Conservation (phyloP, 2,329 filamentous ascomycete species). For the Colletotrichum orchidophilum region DNA sequence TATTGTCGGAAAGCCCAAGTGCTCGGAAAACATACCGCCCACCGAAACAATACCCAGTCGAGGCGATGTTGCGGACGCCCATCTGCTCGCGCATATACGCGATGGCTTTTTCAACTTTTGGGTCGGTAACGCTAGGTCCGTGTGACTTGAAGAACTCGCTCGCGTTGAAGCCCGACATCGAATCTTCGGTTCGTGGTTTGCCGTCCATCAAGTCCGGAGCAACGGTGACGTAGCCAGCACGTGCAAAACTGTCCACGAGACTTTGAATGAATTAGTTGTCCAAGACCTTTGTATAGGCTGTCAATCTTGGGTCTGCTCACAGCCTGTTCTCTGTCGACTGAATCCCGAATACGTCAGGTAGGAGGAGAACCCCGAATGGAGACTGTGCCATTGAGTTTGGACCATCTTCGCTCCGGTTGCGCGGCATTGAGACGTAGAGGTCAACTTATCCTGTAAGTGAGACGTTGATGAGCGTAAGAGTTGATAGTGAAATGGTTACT, state of each 20-base stretch:
- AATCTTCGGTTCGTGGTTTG: conserved; percentile 55
- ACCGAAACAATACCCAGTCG: conserved; percentile 73
- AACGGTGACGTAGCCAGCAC: conserved; percentile 71
- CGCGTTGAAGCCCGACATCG: conserved; percentile 46
- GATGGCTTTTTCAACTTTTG: conserved; percentile 55
- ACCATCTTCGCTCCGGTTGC: not conserved
- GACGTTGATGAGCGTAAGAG: not conserved
- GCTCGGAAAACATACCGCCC: conserved; percentile 67
- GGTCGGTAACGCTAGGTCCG: conserved; percentile 50
- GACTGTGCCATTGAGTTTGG: not conserved
- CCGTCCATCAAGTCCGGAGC: conserved; percentile 74
- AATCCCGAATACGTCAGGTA: conserved; percentile 50
- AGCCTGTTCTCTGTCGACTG: conserved; percentile 38
- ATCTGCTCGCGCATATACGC: conserved; percentile 54
- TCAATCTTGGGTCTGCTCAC: not conserved
- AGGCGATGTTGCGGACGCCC: conserved; percentile 62
- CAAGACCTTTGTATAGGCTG: fast-evolving
- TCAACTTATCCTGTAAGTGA: conserved; percentile 1
- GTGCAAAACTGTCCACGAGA: conserved; percentile 73
- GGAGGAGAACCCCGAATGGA: not conserved
- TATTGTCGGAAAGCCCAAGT: conserved; percentile 51
- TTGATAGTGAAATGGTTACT: not conserved
- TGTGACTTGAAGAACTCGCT: conserved; percentile 52
- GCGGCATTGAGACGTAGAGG: conserved; percentile 12
- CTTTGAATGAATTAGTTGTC: conserved; percentile 21